Evolutionary conservation across 192 early-diverging fungal genomes (phyloP).

Genomic region (Entophlyctis luteolus): DNA sequence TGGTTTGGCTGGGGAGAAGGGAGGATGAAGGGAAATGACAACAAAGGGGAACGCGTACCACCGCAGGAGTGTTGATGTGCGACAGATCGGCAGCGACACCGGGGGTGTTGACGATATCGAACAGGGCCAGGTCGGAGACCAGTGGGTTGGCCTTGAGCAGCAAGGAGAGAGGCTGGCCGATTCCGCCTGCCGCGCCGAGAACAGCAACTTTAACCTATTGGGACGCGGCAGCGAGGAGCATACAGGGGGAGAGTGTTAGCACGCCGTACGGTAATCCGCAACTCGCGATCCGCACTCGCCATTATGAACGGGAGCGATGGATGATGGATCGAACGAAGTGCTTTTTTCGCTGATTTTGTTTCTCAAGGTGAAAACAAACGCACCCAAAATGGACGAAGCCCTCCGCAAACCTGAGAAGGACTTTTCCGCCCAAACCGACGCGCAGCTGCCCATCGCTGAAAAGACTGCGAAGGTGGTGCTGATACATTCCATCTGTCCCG

Average conservation of each 20-base stretch:
- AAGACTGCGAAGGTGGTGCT: slow-evolving; percentile 56
- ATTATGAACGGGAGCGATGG: neutral
- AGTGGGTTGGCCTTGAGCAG: slow-evolving; percentile 84
- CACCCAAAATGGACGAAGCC: no score
- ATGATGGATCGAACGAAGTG: neutral
- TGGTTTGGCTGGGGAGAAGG: no score
- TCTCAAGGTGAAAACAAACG: slow-evolving; percentile 14
- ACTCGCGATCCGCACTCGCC: neutral
- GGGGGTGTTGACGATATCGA: slow-evolving; percentile 96
- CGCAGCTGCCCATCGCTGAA: slow-evolving; percentile 74
- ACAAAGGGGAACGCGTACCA: no score
- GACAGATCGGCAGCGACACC: slow-evolving; percentile 94
- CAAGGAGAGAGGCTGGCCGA: slow-evolving; percentile 94
- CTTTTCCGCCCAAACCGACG: slow-evolving; percentile 74
- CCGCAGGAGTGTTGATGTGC: slow-evolving; percentile 82
- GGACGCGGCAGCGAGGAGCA: no score
- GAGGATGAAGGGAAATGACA: no score
- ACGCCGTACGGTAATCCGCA: neutral
- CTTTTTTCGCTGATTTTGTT: slow-evolving; percentile 11
- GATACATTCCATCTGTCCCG: no score
- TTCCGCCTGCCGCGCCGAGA: slow-evolving; percentile 80
- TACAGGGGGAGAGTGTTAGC: no score
- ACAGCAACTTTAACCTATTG: slow-evolving; percentile 47
- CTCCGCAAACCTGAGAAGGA: slow-evolving; percentile 95
- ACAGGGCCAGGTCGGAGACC: slow-evolving; percentile 83